A percentile compares a stretch with the other conserved stretches of the same genome.
Conservation (phyloP, 495 filamentous ascomycete genomes). For the Platismatia glauca region DNA sequence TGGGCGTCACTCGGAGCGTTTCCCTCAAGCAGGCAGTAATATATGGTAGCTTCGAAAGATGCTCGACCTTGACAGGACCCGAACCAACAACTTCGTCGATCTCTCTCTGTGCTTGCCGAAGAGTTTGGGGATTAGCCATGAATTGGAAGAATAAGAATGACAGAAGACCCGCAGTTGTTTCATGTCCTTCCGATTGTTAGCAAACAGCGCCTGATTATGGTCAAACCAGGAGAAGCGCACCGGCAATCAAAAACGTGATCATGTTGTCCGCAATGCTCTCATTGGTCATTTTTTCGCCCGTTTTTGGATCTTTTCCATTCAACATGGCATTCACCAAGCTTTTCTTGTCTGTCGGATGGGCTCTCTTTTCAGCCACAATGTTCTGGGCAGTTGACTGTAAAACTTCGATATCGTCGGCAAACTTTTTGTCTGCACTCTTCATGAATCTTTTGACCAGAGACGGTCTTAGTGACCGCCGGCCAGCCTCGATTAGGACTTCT, state of each 20-base stretch:
- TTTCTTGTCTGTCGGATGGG: constrained; percentile 48
- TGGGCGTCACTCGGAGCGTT: constrained; percentile 56
- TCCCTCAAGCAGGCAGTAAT: constrained; percentile 61
- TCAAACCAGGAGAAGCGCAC: constrained; percentile 27
- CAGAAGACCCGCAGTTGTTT: constrained; percentile 58
- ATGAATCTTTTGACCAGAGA: constrained; percentile 38
- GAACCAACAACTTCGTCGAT: constrained; percentile 58
- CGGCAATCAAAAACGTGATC: constrained; percentile 9
- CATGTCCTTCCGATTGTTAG: constrained; percentile 46
- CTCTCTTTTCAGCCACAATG: constrained; percentile 50
- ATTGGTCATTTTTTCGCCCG: constrained; percentile 48
- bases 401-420: constrained; percentile 46
- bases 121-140: constrained; percentile 50
- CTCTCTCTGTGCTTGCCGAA: constrained; percentile 55
- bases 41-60: constrained; percentile 58
- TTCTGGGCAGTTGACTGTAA: constrained; percentile 48
- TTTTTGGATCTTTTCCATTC: constrained; percentile 55
- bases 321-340: constrained; percentile 67
- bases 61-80: constrained; percentile 53
- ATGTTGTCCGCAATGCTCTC: constrained; percentile 13
- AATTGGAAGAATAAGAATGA: constrained; percentile 51
- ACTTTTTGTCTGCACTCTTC: constrained; percentile 43
- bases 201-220: neutral
- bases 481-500: constrained; percentile 47
- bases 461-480: constrained; percentile 42